Conservation (phyloP, 257 asterid genomes). For the Pogostemon cablin region DNA sequence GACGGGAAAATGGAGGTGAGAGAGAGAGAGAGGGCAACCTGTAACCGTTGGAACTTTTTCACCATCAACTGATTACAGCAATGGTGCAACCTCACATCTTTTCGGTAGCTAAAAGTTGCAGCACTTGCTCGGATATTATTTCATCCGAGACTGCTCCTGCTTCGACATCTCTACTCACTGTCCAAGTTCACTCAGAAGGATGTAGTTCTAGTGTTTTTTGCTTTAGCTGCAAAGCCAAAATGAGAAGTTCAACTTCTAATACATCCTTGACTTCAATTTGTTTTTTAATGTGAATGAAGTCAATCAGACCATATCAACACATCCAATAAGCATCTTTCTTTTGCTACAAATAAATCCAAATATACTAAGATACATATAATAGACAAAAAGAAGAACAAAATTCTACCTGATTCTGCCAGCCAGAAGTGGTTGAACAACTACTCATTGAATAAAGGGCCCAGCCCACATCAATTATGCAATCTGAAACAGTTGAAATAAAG, state of each 20-base stretch:
- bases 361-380: background rate
- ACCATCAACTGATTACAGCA: slow-evolving; percentile 76
- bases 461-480: slow-evolving; percentile 2
- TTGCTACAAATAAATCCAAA: slow-evolving; percentile 6
- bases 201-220: slow-evolving; percentile 92
- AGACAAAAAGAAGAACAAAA: background rate
- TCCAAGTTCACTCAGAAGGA: slow-evolving; percentile 80
- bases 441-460: background rate
- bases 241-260: background rate
- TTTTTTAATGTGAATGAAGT: background rate
- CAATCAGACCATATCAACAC: background rate
- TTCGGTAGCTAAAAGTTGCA: slow-evolving; percentile 85
- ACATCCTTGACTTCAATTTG: background rate
- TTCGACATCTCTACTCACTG: slow-evolving; percentile 78
- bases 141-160: slow-evolving; percentile 94
- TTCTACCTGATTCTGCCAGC: slow-evolving; percentile 25
- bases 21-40: slow-evolving; percentile 47
- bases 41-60: slow-evolving; percentile 96
- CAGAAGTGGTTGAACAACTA: background rate
- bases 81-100: slow-evolving; percentile 77
- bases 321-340: background rate
- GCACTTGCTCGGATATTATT: slow-evolving; percentile 84
- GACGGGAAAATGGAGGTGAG: background rate
- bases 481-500: slow-evolving; percentile 9
- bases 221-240: slow-evolving; percentile 64